These are phyloP conservation scores for Silene conica DNA, from an alignment of 148 eudicot species.

Conservation along the genomic window DNA sequence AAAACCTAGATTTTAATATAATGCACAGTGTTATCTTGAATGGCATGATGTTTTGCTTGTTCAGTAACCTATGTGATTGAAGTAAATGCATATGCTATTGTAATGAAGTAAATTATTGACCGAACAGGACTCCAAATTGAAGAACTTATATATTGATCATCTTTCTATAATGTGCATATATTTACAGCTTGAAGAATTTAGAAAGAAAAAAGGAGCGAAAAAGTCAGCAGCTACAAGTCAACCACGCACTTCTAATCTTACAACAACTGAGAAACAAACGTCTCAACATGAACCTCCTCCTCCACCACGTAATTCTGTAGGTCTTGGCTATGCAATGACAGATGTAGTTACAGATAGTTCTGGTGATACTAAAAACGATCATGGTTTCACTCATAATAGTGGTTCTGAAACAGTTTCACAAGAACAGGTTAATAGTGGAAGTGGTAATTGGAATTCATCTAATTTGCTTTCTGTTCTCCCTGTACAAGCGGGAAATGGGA, in stretches of 20 bases:
- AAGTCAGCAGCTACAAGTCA: slow-evolving; percentile 44
- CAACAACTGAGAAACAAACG: slow-evolving; percentile 34
- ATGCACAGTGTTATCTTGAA: not conserved
- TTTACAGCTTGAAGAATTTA: slow-evolving; percentile 78
- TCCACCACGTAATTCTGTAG: slow-evolving; percentile 32
- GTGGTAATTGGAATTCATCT: slow-evolving; percentile 25
- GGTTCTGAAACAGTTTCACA: slow-evolving; percentile 21
- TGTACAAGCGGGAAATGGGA: slow-evolving; percentile 30
- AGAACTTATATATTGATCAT: not conserved
- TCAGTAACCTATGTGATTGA: not conserved
- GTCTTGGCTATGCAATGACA: slow-evolving; percentile 33
- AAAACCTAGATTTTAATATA: not conserved
- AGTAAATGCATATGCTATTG: not conserved
- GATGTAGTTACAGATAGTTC: slow-evolving; percentile 20
- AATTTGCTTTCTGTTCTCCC: slow-evolving; percentile 31
- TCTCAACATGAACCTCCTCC: slow-evolving; percentile 31
- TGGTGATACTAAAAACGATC: slow-evolving; percentile 29
- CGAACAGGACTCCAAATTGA: not conserved
- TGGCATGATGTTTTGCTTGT: not conserved
- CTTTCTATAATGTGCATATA: not conserved
- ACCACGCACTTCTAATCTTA: slow-evolving; percentile 27
- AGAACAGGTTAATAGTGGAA: slow-evolving; percentile 21
- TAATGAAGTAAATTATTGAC: not conserved
- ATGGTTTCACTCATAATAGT: slow-evolving; percentile 22
- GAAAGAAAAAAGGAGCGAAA: slow-evolving; percentile 84